A percentile compares a stretch with the other conserved stretches of the same genome.
These are phyloP conservation scores for Flaveria sonorensis DNA, from an alignment of 129 eudicot genomes.

Conservation along the genomic window DNA sequence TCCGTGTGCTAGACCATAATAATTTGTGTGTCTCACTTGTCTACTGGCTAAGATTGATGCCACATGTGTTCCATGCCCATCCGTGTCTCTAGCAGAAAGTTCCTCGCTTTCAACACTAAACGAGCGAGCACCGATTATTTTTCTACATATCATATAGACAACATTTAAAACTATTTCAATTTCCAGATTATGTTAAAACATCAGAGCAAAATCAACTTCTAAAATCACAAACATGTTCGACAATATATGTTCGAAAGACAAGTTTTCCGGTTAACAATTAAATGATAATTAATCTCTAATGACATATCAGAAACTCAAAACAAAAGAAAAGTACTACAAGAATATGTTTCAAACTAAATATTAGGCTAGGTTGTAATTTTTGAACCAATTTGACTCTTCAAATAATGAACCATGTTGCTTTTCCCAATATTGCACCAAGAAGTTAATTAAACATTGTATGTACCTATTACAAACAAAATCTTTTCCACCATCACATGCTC, in stretches of 20 bases:
- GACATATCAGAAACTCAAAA: no score
- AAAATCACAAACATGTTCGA: no score
- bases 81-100: conserved; percentile 29
- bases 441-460: background rate
- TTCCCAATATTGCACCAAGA: no score
- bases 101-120: background rate
- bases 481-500: conserved; percentile 41
- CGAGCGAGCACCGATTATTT: conserved; percentile 52
- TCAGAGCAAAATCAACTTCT: no score
- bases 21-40: conserved; percentile 11
- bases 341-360: no score
- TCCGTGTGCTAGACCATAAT: conserved; percentile 21
- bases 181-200: background rate
- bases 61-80: conserved; percentile 56
- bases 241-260: no score
- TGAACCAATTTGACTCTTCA: no score
- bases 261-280: no score
- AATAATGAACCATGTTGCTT: no score
- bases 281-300: no score
- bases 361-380: no score
- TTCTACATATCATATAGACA: conserved; percentile 18
- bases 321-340: no score
- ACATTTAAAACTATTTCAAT: background rate
- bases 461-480: conserved; percentile 65
- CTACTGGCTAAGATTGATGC: conserved; percentile 55